A percentile compares a stretch with the other conserved stretches of the same genome.
phyloP scores from a whole-genome alignment of 163 green algal genomes.

The Scenedesmus sp. region DNA sequence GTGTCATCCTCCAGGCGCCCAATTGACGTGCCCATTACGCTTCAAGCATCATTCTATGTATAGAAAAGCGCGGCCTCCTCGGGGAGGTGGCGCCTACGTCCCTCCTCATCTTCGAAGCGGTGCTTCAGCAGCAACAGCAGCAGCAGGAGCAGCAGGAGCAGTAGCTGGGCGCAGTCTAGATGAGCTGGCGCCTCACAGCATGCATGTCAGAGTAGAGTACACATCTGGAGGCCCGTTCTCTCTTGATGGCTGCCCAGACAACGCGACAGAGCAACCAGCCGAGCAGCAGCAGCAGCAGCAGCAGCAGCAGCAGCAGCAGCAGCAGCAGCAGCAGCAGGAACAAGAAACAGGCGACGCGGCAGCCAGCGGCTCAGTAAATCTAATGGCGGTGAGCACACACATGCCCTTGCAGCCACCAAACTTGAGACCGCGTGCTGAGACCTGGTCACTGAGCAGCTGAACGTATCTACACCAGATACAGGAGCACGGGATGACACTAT shows the following conservation, averaged over 20 bases:
- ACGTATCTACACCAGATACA: neutral
- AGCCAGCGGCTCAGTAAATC: neutral
- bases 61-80: neutral
- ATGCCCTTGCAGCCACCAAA: neutral
- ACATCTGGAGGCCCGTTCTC: slow-evolving; percentile 4
- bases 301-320: neutral
- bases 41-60: neutral
- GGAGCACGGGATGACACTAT: neutral
- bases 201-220: slow-evolving; percentile 12
- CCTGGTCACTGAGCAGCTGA: no score
- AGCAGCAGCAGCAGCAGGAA: neutral
- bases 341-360: neutral
- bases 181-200: slow-evolving; percentile 25
- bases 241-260: slow-evolving; percentile 35
- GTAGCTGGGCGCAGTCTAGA: slow-evolving; percentile 10
- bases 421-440: no score
- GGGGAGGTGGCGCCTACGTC: neutral
- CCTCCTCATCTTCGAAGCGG: slow-evolving; percentile 31
- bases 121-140: neutral
- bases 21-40: neutral
- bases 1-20: no score
- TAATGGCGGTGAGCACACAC: neutral
- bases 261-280: neutral
- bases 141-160: neutral
- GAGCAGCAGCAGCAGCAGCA: neutral